Conservation (phyloP, 2,329 filamentous ascomycete species). For the Calycina herbarum region DNA sequence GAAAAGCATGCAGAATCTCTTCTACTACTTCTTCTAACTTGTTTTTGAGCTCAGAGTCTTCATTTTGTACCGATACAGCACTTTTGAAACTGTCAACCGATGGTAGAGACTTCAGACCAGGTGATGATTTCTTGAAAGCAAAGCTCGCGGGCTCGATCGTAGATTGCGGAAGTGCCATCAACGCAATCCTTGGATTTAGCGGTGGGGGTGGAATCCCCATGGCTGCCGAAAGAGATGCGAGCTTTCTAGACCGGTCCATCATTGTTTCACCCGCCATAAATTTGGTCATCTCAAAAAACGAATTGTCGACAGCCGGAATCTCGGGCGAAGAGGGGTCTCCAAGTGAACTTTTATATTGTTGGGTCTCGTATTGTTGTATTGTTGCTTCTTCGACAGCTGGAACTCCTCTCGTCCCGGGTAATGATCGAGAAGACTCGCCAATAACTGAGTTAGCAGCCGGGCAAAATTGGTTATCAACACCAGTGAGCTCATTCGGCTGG, state of each 20-base stretch:
- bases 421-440: background rate
- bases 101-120: conserved; percentile 15
- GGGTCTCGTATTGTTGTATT: background rate
- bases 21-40: conserved; percentile 19
- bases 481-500: background rate
- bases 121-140: background rate
- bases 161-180: background rate
- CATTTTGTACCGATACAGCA: conserved; percentile 17
- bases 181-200: background rate
- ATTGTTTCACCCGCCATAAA: background rate
- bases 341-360: background rate
- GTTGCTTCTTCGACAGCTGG: background rate
- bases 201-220: background rate
- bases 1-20: conserved; percentile 21
- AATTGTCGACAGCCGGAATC: background rate
- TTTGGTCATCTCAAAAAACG: background rate
- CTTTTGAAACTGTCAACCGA: conserved; percentile 25
- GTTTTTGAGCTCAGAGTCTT: conserved; percentile 7
- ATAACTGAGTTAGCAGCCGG: background rate
- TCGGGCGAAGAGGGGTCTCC: background rate
- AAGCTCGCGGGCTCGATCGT: background rate
- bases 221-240: background rate
- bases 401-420: background rate
- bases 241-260: background rate
- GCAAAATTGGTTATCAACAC: background rate